Percentiles rank a stretch among this genome's conserved stretches.
phyloP scores from a whole-genome alignment of 2,329 filamentous ascomycete genomes.

The Cytospora piceicola region DNA sequence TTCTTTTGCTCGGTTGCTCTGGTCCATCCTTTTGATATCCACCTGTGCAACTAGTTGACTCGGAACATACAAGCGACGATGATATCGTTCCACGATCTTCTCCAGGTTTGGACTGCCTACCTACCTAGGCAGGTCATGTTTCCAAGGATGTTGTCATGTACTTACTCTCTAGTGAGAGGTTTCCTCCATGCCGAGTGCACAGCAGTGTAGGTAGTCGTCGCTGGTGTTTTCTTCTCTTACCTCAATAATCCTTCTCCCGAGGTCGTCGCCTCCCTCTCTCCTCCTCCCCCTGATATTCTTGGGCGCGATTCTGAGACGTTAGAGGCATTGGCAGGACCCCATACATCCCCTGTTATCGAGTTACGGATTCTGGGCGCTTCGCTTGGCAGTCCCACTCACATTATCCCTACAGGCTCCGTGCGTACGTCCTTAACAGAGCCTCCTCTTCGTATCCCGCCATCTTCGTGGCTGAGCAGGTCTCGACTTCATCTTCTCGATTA shows the following conservation, averaged over 20 bases:
- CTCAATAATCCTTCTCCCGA: neutral
- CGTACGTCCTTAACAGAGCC: slow-evolving; percentile 13
- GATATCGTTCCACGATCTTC: neutral
- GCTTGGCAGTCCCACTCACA: slow-evolving; percentile 7
- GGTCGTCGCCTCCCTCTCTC: neutral
- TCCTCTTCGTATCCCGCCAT: neutral
- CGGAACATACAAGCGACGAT: no score
- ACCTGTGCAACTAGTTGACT: no score
- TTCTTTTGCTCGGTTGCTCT: neutral
- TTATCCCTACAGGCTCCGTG: slow-evolving; percentile 3
- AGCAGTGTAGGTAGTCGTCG: neutral
- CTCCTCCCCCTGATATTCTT: neutral
- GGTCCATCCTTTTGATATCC: no score
- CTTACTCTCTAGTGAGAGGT: neutral
- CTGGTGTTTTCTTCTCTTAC: neutral
- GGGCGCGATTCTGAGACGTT: slow-evolving; percentile 22
- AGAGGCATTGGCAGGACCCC: slow-evolving; percentile 21
- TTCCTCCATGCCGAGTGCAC: neutral
- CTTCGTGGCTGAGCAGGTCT: slow-evolving; percentile 10
- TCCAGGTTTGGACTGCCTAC: neutral
- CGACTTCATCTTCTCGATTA: slow-evolving; percentile 21
- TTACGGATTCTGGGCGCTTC: slow-evolving; percentile 3
- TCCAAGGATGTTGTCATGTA: no score
- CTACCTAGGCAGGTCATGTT: no score
- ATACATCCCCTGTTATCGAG: slow-evolving; percentile 26